Evolutionary conservation across 179 eudicot species (phyloP).

Genomic region (Silene noctiflora): DNA sequence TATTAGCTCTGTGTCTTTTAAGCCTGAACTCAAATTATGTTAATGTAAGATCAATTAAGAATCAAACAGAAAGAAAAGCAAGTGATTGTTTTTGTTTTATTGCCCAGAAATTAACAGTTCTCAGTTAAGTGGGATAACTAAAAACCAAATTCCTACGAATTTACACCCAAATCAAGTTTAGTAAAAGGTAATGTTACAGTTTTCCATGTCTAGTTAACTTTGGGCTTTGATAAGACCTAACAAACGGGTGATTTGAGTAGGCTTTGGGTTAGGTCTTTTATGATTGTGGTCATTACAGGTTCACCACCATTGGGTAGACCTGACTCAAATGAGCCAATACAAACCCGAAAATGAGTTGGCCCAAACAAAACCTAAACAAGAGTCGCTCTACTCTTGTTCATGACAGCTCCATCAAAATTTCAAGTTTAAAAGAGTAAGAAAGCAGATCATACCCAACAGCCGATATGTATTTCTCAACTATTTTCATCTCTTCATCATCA

Average conservation of each 20-base stretch:
- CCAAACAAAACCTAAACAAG: background rate
- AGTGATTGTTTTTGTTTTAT: too few relatives aligned
- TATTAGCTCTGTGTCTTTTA: conserved; percentile 16
- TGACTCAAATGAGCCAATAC: background rate
- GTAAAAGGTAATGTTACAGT: too few relatives aligned
- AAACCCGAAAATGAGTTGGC: background rate
- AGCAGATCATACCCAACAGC: conserved; percentile 37
- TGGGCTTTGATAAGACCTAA: too few relatives aligned
- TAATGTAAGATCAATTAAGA: background rate
- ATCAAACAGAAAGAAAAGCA: background rate
- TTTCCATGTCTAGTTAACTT: too few relatives aligned
- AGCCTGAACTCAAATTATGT: conserved; percentile 13
- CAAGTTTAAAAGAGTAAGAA: background rate
- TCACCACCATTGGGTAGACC: background rate
- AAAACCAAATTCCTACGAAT: too few relatives aligned
- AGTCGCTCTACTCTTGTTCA: background rate
- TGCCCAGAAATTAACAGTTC: background rate
- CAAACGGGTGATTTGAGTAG: too few relatives aligned
- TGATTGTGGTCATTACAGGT: too few relatives aligned
- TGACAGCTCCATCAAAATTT: background rate
- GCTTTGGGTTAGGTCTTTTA: too few relatives aligned
- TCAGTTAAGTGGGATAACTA: background rate
- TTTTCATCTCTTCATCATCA: conserved; percentile 48
- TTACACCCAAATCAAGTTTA: too few relatives aligned
- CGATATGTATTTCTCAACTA: conserved; percentile 43